Evolutionary conservation across 441 rosid genomes (phyloP).

Genomic region (Populus trichocarpa): DNA sequence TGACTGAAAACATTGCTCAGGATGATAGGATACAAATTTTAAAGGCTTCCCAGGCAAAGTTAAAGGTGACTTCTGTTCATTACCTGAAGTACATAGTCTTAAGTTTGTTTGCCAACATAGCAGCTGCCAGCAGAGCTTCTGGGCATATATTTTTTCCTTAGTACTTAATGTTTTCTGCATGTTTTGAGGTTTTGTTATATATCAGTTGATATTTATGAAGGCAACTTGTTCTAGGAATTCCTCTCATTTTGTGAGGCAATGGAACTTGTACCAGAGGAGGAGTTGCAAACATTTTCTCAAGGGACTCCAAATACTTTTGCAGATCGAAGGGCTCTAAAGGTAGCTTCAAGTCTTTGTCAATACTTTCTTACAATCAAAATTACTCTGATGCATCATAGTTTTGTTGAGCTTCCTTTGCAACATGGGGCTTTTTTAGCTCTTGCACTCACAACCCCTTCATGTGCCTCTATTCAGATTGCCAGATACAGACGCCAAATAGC

Average conservation of each 20-base stretch:
- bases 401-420: neutral
- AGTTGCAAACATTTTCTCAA: conserved; percentile 47
- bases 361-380: neutral
- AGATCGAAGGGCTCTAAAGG: conserved; percentile 86
- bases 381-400: neutral
- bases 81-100: neutral
- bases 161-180: neutral
- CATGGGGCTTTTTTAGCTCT: neutral
- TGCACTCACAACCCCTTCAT: neutral
- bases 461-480: conserved; percentile 52
- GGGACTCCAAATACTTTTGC: conserved; percentile 50
- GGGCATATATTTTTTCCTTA: neutral
- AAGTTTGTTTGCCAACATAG: neutral
- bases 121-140: neutral
- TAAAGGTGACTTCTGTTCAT: conserved; percentile 47
- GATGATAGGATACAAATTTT: conserved; percentile 65
- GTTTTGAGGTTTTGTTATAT: neutral
- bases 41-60: conserved; percentile 52
- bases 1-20: conserved; percentile 58
- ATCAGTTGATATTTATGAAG: conserved; percentile 8
- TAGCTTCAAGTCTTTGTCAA: conserved; percentile 7
- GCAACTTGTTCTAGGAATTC: conserved; percentile 60
- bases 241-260: conserved; percentile 81
- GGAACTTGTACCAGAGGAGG: conserved; percentile 83
- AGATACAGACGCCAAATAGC: conserved; percentile 80